Evolutionary conservation across 371 early-diverging fungal species (phyloP), one percentile per base, ranked within the genome.

Genomic region (Mucor velutinosus): DNA sequence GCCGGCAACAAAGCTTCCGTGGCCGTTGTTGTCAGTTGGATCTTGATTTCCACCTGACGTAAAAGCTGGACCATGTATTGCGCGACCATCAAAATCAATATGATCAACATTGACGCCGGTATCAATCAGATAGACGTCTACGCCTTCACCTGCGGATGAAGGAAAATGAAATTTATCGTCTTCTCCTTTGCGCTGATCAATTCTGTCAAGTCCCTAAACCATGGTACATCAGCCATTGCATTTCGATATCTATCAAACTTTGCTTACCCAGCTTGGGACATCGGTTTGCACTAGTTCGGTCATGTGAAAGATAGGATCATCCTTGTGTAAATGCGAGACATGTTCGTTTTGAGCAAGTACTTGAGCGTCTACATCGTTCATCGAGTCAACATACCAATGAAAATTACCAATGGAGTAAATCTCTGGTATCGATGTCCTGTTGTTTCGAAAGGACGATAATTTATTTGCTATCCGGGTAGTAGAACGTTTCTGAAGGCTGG

Each of bases 51-150:
- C 69, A 3, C 73, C 74, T 15, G 78, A 63, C 25, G 81, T 62
- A 39, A 79, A 81, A 45, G 74, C 84, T 27, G 66, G 75, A 10
- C 83, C 90, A 75, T 77, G 81, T n/a, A 37, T 55, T 15, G 92
- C 93, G 60, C 90, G 80, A 19, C 87, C 89, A 33, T 77, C 84
- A 65, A 93, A 87, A 49, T 93, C 92, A 2, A 65, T 64, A 67
- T 92, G 91, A 0, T 64, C 58, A 29, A 75, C 58, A 49, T 78
- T 78, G 53, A 93, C 74, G 56, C 93, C 91, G 21, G 89, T 86
- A 59, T 83, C 84, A 60, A 80, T 60, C 4, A 83, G 65, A 56
- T 77, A 83, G 11, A 74, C 69, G 15, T 76, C 70, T 11, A 80
- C 71, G 10, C 77, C 79, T 64, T 73, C 58, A 23, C 82, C 59